These are phyloP conservation scores for Cercospora zeina DNA, from an alignment of 2,329 filamentous ascomycete species.

Conservation along the genomic window DNA sequence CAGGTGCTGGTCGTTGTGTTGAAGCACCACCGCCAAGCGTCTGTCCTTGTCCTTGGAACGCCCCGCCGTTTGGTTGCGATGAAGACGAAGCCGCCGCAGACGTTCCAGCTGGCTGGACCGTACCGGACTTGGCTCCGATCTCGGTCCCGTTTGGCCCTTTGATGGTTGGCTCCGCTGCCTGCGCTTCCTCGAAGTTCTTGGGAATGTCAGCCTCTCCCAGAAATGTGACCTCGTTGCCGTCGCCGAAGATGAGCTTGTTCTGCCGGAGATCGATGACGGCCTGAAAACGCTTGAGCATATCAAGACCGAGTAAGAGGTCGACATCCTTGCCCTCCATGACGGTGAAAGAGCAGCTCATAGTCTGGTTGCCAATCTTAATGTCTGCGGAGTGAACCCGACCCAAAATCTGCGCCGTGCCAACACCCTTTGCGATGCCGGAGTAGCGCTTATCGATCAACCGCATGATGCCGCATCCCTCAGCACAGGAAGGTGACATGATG, in stretches of 20 bases:
- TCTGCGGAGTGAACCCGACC: slow-evolving; percentile 93
- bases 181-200: slow-evolving; percentile 70
- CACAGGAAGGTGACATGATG: slow-evolving; percentile 95
- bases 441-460: slow-evolving; percentile 90
- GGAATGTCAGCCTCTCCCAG: slow-evolving; percentile 91
- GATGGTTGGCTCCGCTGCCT: slow-evolving; percentile 78
- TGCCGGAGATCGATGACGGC: slow-evolving; percentile 84
- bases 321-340: slow-evolving; percentile 99
- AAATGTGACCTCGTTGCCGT: slow-evolving; percentile 80
- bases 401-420: slow-evolving; percentile 91
- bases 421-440: slow-evolving; percentile 85
- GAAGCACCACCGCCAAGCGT: slow-evolving; percentile 30
- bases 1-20: slow-evolving; percentile 27
- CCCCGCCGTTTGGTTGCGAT: slow-evolving; percentile 26
- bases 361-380: slow-evolving; percentile 86
- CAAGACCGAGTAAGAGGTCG: slow-evolving; percentile 85
- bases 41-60: slow-evolving; percentile 39
- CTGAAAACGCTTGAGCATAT: slow-evolving; percentile 96
- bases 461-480: slow-evolving; percentile 92
- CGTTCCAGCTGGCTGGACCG: slow-evolving; percentile 60
- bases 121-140: slow-evolving; percentile 80
- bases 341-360: slow-evolving; percentile 91
- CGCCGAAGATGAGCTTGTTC: slow-evolving; percentile 75
- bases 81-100: slow-evolving; percentile 37
- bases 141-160: slow-evolving; percentile 84